A percentile compares a stretch with the other conserved stretches of the same genome.
phyloP scores from a whole-genome alignment of 2,329 filamentous ascomycete genomes.

The Penicillium sp. region DNA sequence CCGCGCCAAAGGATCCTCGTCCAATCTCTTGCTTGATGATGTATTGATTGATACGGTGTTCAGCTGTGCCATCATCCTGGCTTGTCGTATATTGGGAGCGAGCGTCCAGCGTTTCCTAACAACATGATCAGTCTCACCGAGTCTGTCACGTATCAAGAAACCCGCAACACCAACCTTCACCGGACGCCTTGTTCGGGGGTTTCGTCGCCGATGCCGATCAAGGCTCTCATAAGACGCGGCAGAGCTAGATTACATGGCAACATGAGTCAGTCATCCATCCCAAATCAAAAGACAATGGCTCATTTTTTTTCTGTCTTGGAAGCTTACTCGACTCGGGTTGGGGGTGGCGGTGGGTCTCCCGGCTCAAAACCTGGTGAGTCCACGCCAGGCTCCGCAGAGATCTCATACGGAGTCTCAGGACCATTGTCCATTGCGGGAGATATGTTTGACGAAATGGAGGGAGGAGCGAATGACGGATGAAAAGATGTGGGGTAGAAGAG shows the following conservation, averaged over 20 bases:
- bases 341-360: constrained; percentile 6
- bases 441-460: background rate
- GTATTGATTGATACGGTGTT: constrained; percentile 94
- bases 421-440: constrained; percentile 14
- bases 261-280: background rate
- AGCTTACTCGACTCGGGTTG: constrained; percentile 16
- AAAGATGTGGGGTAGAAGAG: constrained; percentile 23
- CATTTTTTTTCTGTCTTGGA: background rate
- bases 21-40: constrained; percentile 92
- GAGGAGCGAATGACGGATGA: background rate
- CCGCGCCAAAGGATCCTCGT: constrained; percentile 91
- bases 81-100: constrained; percentile 83
- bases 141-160: background rate
- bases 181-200: constrained; percentile 59
- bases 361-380: constrained; percentile 6
- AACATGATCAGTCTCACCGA: constrained; percentile 13
- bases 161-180: constrained; percentile 53
- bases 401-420: constrained; percentile 9
- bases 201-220: constrained; percentile 64
- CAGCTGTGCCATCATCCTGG: constrained; percentile 74
- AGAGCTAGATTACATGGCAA: constrained; percentile 8
- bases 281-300: background rate
- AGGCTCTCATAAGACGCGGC: constrained; percentile 59
- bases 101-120: constrained; percentile 86
- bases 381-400: constrained; percentile 13